Percentiles rank a stretch among this genome's conserved stretches.
Conservation (phyloP, 257 asterid genomes). For the Solanum arcanum region DNA sequence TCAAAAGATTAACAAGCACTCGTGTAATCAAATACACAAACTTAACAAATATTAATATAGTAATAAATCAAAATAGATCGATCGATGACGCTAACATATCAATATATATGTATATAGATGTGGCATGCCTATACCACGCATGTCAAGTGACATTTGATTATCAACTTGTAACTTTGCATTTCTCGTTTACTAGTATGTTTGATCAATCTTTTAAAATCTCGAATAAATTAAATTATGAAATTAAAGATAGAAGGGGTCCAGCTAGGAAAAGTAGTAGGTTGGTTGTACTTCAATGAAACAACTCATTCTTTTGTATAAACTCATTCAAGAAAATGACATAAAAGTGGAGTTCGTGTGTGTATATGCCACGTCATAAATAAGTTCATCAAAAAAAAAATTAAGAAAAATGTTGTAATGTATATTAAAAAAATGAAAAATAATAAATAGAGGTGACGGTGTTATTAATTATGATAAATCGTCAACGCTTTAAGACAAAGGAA, state of each 20-base stretch:
- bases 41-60: too few relatives aligned
- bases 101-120: too few relatives aligned
- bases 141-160: background rate
- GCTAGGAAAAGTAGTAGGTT: background rate
- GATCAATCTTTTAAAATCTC: background rate
- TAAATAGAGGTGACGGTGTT: background rate
- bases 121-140: background rate
- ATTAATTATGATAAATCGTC: background rate
- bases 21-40: background rate
- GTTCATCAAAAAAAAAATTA: background rate
- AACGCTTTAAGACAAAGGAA: background rate
- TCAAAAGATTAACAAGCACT: background rate
- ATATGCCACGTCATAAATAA: background rate
- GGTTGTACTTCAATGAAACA: background rate
- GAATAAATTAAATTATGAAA: background rate
- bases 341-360: conserved; percentile 2
- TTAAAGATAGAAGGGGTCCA: background rate
- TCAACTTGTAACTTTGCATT: background rate
- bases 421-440: background rate
- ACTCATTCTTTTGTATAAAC: background rate
- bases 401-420: background rate
- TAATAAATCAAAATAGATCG: too few relatives aligned
- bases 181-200: background rate
- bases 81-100: background rate
- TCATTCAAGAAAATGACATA: background rate